Base-by-base conservation (phyloP, 2,329 filamentous ascomycete species). In the Aulographum hederae region DNA sequence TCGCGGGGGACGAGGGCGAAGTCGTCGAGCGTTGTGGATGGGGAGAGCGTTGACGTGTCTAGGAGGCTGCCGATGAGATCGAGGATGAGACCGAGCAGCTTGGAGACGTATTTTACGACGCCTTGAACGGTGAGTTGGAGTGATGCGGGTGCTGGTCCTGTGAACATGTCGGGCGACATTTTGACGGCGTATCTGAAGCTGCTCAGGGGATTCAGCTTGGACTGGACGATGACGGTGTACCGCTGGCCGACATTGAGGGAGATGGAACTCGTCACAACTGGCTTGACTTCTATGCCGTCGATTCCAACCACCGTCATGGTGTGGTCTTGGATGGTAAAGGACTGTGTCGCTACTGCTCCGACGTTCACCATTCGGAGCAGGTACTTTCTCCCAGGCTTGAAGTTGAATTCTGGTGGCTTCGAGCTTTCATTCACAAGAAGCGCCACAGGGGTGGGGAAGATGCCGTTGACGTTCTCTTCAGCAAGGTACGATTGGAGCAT, bases 1-100 rank as follows among this genome's bases (percentile, higher is more conserved):
- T 86, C 77, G 26, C 89, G 61, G 4, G 81, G 80, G 6, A 86
- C 50, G 0, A 52, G 43, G 48, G 84, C 71, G 51, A 89, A 86
- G 5, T 63, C 46, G 35, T 58, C 55, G 42, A 72, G 78, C 10
- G 49, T 29, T 25, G 39, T 63, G 8, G 15, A 13, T 13, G 26
- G 26, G 11, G 26, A 13, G 15, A 28, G 26, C 6, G 6, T 28
- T n/a, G 15, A 16, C 13, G 54, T 58, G 0, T 63, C 57, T 37
- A 70, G 61, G 0, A 61, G 54, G 0, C 61, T 46, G 29, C 68
- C 42, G 32, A 81, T 60, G 6, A 63, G 67, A 0, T 73, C 76
- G 1, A 69, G 44, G 8, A 16, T 16, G 6, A 16, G 6, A 28
- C 26, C 26, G 6, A 13, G 11, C 8, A 13, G 15, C 11, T 16